Conservation (phyloP, 1,284 basidiomycete species). For the Rhodotorula sp. region DNA sequence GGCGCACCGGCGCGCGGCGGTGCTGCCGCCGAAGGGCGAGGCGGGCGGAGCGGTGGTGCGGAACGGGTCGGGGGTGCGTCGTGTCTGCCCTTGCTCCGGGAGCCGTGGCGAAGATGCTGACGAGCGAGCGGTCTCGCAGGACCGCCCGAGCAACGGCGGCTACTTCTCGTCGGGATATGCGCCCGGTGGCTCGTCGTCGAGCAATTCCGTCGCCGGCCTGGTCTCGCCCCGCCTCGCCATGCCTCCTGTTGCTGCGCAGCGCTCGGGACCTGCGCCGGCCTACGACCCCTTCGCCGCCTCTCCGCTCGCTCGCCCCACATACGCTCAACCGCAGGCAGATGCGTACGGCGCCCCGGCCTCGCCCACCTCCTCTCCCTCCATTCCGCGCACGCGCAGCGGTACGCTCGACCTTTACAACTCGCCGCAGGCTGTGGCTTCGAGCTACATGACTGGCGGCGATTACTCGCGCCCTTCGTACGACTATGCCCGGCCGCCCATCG, state of each 20-base stretch:
- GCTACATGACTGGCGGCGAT: constrained; percentile 4
- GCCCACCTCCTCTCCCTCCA: constrained; percentile 67
- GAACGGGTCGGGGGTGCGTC: constrained; percentile 7
- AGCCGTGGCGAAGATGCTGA: no score
- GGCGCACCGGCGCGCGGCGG: constrained; percentile 28
- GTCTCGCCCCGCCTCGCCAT: constrained; percentile 35
- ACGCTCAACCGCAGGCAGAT: constrained; percentile 41
- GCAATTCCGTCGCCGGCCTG: not conserved
- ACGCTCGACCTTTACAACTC: constrained; percentile 64
- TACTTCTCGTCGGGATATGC: not conserved
- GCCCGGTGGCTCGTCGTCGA: not conserved
- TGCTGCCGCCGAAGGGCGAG: constrained; percentile 12
- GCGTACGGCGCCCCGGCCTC: constrained; percentile 47
- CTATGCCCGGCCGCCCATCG: constrained; percentile 60
- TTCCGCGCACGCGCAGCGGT: constrained; percentile 73
- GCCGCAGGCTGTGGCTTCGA: constrained; percentile 67
- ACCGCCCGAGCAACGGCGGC: not conserved
- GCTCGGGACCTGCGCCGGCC: constrained; percentile 31
- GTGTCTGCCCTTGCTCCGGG: not conserved
- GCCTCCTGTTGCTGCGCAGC: constrained; percentile 42
- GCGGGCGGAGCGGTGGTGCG: not conserved
- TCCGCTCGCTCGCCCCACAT: constrained; percentile 7
- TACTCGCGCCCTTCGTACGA: constrained; percentile 37
- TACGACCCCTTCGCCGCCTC: constrained; percentile 37
- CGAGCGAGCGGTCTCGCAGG: not conserved